Percentiles rank a stretch among this genome's conserved stretches.
Conservation (phyloP, 2,329 filamentous ascomycete genomes). For the Phialophora chinensis region DNA sequence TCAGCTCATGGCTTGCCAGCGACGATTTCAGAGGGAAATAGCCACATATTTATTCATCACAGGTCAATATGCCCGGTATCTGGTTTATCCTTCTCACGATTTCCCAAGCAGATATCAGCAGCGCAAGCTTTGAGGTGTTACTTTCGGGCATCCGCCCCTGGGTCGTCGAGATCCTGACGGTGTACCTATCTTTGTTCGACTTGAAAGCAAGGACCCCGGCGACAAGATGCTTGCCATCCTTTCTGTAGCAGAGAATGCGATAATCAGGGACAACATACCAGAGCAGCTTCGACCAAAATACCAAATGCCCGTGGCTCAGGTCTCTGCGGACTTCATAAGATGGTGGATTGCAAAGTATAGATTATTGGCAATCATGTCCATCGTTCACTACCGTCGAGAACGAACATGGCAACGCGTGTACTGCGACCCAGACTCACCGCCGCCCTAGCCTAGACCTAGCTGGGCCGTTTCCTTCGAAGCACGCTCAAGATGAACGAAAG, state of each 20-base stretch:
- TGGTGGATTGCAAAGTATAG: not conserved
- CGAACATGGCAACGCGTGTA: not conserved
- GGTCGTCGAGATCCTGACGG: too few relatives aligned
- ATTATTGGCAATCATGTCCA: not conserved
- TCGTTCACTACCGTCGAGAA: not conserved
- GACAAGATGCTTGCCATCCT: too few relatives aligned
- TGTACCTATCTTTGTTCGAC: too few relatives aligned
- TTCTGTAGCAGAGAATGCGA: not conserved
- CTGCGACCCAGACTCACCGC: not conserved
- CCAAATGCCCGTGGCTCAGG: not conserved
- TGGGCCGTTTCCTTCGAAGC: not conserved
- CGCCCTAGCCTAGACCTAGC: not conserved
- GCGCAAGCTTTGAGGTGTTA: too few relatives aligned
- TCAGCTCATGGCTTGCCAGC: too few relatives aligned
- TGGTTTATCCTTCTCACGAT: too few relatives aligned
- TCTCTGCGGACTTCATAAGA: constrained; percentile 1
- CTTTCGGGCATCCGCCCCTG: too few relatives aligned
- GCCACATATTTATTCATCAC: too few relatives aligned
- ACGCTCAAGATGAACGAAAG: not conserved
- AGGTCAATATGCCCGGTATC: too few relatives aligned
- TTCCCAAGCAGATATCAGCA: too few relatives aligned
- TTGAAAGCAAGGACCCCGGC: too few relatives aligned
- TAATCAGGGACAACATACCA: not conserved
- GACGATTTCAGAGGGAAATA: too few relatives aligned
- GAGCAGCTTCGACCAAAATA: not conserved